A percentile compares a stretch with the other conserved stretches of the same genome.
These are phyloP conservation scores for Leishmania martiniquensis DNA, from an alignment of 208 protist species.

Conservation along the genomic window DNA sequence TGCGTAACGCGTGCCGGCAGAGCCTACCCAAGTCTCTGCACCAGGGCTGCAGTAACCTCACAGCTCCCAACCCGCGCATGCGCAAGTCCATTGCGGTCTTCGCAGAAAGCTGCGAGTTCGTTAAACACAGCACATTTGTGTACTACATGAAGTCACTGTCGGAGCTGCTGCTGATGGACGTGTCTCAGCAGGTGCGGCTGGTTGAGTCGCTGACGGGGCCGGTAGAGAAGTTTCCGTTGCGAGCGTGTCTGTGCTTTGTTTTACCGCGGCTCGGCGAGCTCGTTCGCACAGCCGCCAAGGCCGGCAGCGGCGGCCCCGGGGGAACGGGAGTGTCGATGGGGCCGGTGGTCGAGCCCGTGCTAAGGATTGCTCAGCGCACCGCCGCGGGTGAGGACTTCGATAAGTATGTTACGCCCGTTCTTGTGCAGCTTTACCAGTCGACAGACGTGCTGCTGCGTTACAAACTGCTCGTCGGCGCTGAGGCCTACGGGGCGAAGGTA, in stretches of 20 bases:
- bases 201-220: constrained; percentile 52
- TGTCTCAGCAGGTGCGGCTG: constrained; percentile 54
- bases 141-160: constrained; percentile 60
- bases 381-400: constrained; percentile 54
- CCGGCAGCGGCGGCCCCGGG: constrained; percentile 14
- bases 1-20: constrained; percentile 29
- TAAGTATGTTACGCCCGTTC: constrained; percentile 49
- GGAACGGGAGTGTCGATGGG: constrained; percentile 21
- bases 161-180: constrained; percentile 71
- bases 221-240: constrained; percentile 57
- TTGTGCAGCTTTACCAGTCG: constrained; percentile 67
- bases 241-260: constrained; percentile 58
- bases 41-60: constrained; percentile 51
- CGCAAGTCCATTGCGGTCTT: constrained; percentile 51
- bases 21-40: constrained; percentile 61
- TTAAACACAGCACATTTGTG: constrained; percentile 65
- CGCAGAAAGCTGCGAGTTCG: constrained; percentile 58
- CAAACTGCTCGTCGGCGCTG: constrained; percentile 59
- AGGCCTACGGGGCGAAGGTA: constrained; percentile 51
- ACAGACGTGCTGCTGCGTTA: constrained; percentile 66
- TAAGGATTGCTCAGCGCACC: constrained; percentile 53
- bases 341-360: constrained; percentile 59
- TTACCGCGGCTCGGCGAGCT: constrained; percentile 59
- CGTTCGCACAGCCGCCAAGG: constrained; percentile 50
- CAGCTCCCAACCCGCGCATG: constrained; percentile 46